Evolutionary conservation across 148 eudicot species (phyloP), one percentile per base, ranked within the genome.

Genomic region (Silene latifolia): DNA sequence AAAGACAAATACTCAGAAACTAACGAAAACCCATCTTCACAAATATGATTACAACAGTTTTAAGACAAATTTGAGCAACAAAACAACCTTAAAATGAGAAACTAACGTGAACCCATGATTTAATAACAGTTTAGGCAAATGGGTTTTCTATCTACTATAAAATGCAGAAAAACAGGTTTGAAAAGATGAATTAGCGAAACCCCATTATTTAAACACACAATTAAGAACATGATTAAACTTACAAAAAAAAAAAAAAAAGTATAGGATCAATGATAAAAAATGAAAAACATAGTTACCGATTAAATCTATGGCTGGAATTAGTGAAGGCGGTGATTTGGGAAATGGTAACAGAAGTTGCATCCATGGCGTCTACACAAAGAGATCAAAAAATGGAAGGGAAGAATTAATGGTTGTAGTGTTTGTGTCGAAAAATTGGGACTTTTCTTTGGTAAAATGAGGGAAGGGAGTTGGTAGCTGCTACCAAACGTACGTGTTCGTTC

Each of bases 91-190:
- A 2, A 75, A 59, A 60, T 25, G 35, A 46, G 60, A 79, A 86
- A 72, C 80, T 84, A 88, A 72, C 87, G 85, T 74, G 73, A 5
- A 81, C 84, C 86, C 89, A 88, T 83, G 51, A 61, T 63, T 67
- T 72, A 35, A 18, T 12, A 69, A 67, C 14, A 29, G 29, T 32
- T 32, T 32, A 32, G 35, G 35, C 35, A 32, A 32, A 32, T 32
- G n/a, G 35, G 35, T 32, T 1, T 32, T n/a, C n/a, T n/a, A n/a
- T 32, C 35, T 32, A 32, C 35, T 32, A 4, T 32, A 32, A 32
- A 32, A 32, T 2, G 20, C 44, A 19, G 14, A 14, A 77, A 63
- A 10, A 77, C 12, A 39, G 29, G 25, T 56, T 57, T 11, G 14
- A 19, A 73, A 12, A 0, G 58, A 48, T 2, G 39, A 67, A 58